Evolutionary conservation across 1,284 basidiomycete species (phyloP).

Genomic region (Fomitopsis schrenkii): DNA sequence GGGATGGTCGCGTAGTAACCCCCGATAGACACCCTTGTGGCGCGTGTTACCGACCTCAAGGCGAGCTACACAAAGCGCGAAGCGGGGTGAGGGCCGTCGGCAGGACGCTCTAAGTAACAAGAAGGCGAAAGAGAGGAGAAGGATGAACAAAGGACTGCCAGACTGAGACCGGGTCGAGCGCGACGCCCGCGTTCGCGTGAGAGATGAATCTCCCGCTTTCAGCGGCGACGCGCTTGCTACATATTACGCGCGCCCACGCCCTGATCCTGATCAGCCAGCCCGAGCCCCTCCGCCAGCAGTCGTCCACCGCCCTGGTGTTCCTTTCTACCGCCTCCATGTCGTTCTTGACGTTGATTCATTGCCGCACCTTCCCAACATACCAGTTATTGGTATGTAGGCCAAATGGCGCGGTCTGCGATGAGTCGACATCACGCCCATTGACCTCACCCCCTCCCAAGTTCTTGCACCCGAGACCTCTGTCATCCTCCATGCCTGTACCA

Average conservation of each 20-base stretch:
- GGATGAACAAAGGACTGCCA: background rate
- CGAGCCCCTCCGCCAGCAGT: background rate
- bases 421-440: no score
- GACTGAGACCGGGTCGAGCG: background rate
- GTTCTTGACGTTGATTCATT: no score
- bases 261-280: background rate
- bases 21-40: background rate
- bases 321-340: no score
- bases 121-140: background rate
- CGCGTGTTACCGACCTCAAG: background rate
- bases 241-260: background rate
- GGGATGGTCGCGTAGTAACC: conserved; percentile 1
- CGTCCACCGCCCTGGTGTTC: no score
- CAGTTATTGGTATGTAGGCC: no score
- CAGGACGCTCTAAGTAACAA: background rate
- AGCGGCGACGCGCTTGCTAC: background rate
- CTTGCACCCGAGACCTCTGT: no score
- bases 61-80: background rate
- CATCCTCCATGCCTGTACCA: no score
- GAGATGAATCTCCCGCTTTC: background rate
- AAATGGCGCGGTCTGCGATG: no score
- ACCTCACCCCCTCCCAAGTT: no score
- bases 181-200: conserved; percentile 2
- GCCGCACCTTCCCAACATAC: no score
- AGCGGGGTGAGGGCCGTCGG: background rate